phyloP scores from a whole-genome alignment of 148 eudicot genomes.

The Nepenthes gracilis region DNA sequence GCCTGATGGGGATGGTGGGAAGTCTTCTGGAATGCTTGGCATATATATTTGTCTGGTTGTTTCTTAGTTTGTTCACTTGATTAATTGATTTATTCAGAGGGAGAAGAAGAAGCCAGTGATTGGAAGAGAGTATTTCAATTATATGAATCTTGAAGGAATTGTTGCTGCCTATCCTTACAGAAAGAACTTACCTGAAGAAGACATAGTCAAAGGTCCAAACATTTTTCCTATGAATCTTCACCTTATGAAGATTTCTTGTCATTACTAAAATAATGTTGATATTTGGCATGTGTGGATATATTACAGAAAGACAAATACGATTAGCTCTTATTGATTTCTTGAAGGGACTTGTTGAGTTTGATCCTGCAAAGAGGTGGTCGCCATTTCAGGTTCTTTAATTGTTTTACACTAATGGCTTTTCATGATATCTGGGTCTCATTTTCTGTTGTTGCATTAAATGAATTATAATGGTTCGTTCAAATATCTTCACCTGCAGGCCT shows the following conservation, averaged over 20 bases:
- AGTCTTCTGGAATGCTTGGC: too few species aligned
- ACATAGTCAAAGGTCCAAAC: slow-evolving; percentile 52
- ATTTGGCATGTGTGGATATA: slow-evolving; percentile 1
- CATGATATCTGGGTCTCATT: background rate
- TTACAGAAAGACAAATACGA: slow-evolving; percentile 73
- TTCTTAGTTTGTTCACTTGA: background rate
- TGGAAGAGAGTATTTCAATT: slow-evolving; percentile 88
- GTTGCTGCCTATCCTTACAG: slow-evolving; percentile 75
- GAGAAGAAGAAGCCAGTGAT: slow-evolving; percentile 69
- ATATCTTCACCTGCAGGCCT: slow-evolving; percentile 50
- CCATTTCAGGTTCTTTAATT: slow-evolving; percentile 67
- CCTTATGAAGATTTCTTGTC: background rate
- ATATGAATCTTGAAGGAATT: slow-evolving; percentile 80
- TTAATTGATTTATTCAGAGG: slow-evolving; percentile 30
- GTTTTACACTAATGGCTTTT: background rate
- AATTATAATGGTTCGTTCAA: background rate
- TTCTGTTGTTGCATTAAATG: background rate
- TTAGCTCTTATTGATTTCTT: slow-evolving; percentile 81
- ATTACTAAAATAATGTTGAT: background rate
- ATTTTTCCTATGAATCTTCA: slow-evolving; percentile 3
- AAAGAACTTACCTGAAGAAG: slow-evolving; percentile 68
- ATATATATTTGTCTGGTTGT: background rate
- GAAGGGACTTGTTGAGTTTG: slow-evolving; percentile 95
- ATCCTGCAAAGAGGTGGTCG: slow-evolving; percentile 96
- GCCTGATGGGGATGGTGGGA: too few species aligned